phyloP scores from a whole-genome alignment of 2,329 filamentous ascomycete species.

The Xylariaceae sp. region DNA sequence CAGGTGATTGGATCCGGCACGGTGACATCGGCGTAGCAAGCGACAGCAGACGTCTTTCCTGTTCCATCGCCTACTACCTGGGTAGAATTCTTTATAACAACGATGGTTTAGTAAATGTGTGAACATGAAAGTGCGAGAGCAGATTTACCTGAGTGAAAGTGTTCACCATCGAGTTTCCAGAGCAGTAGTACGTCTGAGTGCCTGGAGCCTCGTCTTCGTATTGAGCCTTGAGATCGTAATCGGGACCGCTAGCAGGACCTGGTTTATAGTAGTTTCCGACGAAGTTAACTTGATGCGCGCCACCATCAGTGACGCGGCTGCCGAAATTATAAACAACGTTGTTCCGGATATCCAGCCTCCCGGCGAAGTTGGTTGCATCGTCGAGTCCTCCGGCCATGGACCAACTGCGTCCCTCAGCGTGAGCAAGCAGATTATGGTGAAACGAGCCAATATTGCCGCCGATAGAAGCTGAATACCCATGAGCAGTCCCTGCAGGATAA shows the following conservation, averaged over 20 bases:
- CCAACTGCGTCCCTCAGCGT: slow-evolving; percentile 35
- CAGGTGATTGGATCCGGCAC: slow-evolving; percentile 10
- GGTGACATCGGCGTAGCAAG: slow-evolving; percentile 32
- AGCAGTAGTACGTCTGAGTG: slow-evolving; percentile 34
- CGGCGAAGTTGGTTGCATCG: slow-evolving; percentile 30
- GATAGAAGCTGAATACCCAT: slow-evolving; percentile 29
- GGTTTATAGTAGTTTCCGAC: slow-evolving; percentile 35
- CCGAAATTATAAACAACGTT: slow-evolving; percentile 38
- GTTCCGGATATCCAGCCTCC: slow-evolving; percentile 34
- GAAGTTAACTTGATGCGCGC: slow-evolving; percentile 33
- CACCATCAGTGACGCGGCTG: slow-evolving; percentile 33
- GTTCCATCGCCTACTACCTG: slow-evolving; percentile 23
- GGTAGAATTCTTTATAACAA: slow-evolving; percentile 19
- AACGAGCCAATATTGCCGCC: slow-evolving; percentile 35
- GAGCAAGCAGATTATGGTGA: slow-evolving; percentile 35
- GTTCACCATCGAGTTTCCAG: slow-evolving; percentile 33
- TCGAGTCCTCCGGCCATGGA: slow-evolving; percentile 34
- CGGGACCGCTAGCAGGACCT: slow-evolving; percentile 30
- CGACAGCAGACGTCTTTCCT: slow-evolving; percentile 20
- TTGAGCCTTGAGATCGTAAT: slow-evolving; percentile 27
- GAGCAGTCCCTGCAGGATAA: slow-evolving; percentile 32
- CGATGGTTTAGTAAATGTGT: background rate
- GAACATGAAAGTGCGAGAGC: background rate
- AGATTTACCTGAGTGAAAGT: slow-evolving; percentile 28
- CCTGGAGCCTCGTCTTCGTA: slow-evolving; percentile 34